Conservation (phyloP, 2,329 filamentous ascomycete genomes). For the Pyrenophora graminea region DNA sequence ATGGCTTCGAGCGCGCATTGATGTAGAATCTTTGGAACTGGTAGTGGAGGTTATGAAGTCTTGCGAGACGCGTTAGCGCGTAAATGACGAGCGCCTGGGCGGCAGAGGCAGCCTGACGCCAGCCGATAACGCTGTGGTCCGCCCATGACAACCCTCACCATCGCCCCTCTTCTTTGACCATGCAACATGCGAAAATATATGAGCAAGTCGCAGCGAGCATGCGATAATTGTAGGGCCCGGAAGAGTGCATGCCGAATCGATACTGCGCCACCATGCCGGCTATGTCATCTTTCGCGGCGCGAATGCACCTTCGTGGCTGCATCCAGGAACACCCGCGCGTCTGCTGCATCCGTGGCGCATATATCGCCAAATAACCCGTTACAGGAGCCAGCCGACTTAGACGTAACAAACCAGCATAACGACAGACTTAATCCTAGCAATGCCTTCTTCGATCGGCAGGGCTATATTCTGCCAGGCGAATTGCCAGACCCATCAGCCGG, state of each 20-base stretch:
- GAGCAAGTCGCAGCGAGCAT: slow-evolving; percentile 4
- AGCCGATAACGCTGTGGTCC: background rate
- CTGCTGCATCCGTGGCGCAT: background rate
- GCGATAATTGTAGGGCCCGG: background rate
- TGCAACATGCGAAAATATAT: slow-evolving; percentile 1
- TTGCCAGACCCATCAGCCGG: background rate
- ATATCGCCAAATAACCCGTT: background rate
- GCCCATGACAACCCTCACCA: background rate
- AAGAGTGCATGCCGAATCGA: slow-evolving; percentile 3
- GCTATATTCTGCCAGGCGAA: background rate
- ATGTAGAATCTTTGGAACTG: too few species aligned
- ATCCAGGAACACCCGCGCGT: background rate
- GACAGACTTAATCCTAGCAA: background rate
- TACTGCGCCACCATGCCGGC: background rate
- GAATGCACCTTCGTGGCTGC: background rate
- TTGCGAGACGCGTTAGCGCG: too few species aligned
- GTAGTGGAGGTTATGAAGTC: too few species aligned
- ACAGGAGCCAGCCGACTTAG: background rate
- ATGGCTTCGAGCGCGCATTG: background rate
- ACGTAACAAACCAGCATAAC: background rate
- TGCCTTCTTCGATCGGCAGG: background rate
- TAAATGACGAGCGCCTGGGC: too few species aligned
- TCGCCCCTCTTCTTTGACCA: background rate
- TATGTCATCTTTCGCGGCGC: slow-evolving; percentile 2
- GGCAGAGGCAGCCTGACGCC: background rate